A percentile compares a stretch with the other conserved stretches of the same genome.
Evolutionary conservation across 192 early-diverging fungal species (phyloP).

Genomic region (Entomortierella lignicola): DNA sequence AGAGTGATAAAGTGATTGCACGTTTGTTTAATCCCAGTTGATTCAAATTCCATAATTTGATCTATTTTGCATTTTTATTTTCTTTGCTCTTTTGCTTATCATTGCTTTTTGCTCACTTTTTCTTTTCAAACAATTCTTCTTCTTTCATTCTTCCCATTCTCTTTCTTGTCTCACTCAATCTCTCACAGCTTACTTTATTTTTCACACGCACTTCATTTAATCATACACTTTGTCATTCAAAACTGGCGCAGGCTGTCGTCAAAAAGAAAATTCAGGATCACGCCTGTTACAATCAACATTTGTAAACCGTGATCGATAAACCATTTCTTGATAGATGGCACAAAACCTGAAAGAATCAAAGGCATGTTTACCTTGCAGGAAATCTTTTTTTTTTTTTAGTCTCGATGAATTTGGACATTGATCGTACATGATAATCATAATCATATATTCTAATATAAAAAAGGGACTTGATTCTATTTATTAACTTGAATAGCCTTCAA

Average conservation of each 20-base stretch:
- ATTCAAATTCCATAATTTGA: not conserved
- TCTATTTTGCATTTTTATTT: not conserved
- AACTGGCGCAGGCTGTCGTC: not conserved
- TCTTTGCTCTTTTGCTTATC: not conserved
- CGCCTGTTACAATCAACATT: not conserved
- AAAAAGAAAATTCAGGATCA: not conserved
- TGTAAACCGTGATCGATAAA: not conserved
- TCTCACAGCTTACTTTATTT: not conserved
- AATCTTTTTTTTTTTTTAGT: no score
- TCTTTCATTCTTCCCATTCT: not conserved
- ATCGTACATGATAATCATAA: not conserved
- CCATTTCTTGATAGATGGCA: not conserved
- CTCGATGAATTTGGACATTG: no score
- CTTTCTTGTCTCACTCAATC: not conserved
- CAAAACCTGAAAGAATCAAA: constrained; percentile 17
- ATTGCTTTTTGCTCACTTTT: not conserved
- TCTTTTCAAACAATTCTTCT: not conserved
- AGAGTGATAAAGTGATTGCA: no score
- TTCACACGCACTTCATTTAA: not conserved
- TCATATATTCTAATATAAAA: not conserved
- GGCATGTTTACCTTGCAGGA: no score
- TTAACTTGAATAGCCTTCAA: constrained; percentile 7
- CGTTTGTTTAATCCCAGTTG: not conserved
- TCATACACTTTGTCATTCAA: not conserved
- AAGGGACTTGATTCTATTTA: no score